Evolutionary conservation across 169 alveolate genomes (phyloP), one percentile per base, ranked within the genome.

Genomic region (Plasmodium gaboni): DNA sequence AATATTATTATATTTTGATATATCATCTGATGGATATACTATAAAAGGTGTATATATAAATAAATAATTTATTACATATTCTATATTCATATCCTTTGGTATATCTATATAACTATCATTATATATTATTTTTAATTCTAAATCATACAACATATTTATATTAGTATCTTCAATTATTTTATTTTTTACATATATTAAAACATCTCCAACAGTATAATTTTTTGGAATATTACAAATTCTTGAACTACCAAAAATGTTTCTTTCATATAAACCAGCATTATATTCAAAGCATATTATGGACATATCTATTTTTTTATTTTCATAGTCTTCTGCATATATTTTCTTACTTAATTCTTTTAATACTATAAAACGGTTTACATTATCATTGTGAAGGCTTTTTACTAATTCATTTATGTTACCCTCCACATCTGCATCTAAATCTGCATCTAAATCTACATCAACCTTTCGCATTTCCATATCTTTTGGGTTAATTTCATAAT

Each of bases 201-300:
- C 92, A 86, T 86, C 87, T 2, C 57, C 73, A 9, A 86, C 92
- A 19, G 92, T 71, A 67, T 70, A 86, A 59, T 24, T 57, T 32
- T 50, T 71, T 13, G 92, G 92, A 44, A 86, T 86, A 42, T 86
- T 86, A 42, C 74, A 71, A 64, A 86, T 86, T 70, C 83, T 46
- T 28, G 92, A 86, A 1, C 74, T 32, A n/a, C 92, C 92, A 61
- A 86, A 86, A 15, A 86, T 28, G 17, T 57, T 28, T 24, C 72
- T 86, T 53, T 86, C 87, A 53, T 71, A 46, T n/a, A 71, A 63
- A 17, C 87, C 92, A 1, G 87, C 73, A 50, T 86, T 72, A 57
- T 70, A 86, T 38, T 86, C 92, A 51, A 86, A 71, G 46, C 87
- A 46, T 17, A 86, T 50, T 15, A 38, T 38, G 1, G 74, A 28